Evolutionary conservation across 305 asterid species (phyloP).

Genomic region (Solanum hybrid): DNA sequence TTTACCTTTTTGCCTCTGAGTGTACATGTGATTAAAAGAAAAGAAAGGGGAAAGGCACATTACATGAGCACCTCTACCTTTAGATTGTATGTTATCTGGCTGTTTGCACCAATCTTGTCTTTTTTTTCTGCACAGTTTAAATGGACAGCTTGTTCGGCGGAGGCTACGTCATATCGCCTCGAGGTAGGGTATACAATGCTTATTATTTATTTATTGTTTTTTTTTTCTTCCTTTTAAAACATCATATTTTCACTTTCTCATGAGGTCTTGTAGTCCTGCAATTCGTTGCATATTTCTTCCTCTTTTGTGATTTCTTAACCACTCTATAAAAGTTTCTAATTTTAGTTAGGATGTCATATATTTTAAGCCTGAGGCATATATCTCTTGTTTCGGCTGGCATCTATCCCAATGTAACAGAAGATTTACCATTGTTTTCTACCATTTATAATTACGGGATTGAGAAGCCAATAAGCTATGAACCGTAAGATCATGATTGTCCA

Average conservation of each 20-base stretch:
- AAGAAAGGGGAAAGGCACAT: not conserved
- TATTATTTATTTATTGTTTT: not conserved
- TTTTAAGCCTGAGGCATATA: not conserved
- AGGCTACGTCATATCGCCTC: conserved; percentile 79
- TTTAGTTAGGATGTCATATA: not conserved
- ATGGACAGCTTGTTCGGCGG: conserved; percentile 78
- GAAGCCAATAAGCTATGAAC: not conserved
- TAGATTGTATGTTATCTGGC: not conserved
- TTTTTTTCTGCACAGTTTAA: conserved; percentile 41
- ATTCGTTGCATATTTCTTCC: not conserved
- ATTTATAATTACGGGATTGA: not conserved
- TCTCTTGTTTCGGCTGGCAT: not conserved
- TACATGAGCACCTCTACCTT: not conserved
- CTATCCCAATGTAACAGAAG: not conserved
- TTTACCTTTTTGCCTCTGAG: not conserved
- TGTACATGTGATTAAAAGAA: not conserved
- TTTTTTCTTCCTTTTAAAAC: not conserved
- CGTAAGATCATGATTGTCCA: not conserved
- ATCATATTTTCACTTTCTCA: not conserved
- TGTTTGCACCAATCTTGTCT: not conserved
- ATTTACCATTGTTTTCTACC: not conserved
- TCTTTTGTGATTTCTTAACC: not conserved
- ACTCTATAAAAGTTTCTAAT: not conserved
- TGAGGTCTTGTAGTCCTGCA: not conserved
- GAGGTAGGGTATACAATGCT: conserved; percentile 39